A percentile compares a stretch with the other conserved stretches of the same genome.
Evolutionary conservation across 352 stramenopile species (phyloP).

Genomic region (Phytophthora pini): DNA sequence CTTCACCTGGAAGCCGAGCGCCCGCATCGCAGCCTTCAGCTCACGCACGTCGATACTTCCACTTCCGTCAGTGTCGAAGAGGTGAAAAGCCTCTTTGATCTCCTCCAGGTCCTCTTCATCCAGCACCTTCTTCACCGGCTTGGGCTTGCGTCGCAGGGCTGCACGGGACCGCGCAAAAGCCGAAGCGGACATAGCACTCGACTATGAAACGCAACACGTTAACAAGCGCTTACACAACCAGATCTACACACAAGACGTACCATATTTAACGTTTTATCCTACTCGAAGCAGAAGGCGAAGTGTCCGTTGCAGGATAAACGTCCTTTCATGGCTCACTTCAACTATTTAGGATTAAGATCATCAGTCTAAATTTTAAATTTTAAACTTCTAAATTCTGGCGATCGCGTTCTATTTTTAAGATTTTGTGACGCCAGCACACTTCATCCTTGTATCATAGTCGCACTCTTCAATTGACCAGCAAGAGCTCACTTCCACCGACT

Average conservation of each 20-base stretch:
- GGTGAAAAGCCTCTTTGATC: slow-evolving; percentile 94
- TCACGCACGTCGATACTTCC: slow-evolving; percentile 93
- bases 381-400: slow-evolving; percentile 2
- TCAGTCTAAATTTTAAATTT: not conserved
- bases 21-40: slow-evolving; percentile 95
- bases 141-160: slow-evolving; percentile 63
- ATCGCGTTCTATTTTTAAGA: slow-evolving; percentile 10
- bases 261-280: slow-evolving; percentile 14
- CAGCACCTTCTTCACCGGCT: slow-evolving; percentile 77
- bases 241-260: slow-evolving; percentile 4
- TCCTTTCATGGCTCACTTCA: not conserved
- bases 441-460: slow-evolving; percentile 1
- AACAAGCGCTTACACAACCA: not conserved
- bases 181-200: slow-evolving; percentile 63
- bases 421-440: not conserved
- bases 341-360: no score
- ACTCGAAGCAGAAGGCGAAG: slow-evolving; percentile 15
- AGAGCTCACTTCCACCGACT: not conserved
- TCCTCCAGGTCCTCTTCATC: slow-evolving; percentile 94
- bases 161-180: slow-evolving; percentile 69
- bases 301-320: slow-evolving; percentile 15
- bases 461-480: slow-evolving; percentile 37
- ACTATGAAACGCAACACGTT: slow-evolving; percentile 25
- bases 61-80: slow-evolving; percentile 94
- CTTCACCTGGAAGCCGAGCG: slow-evolving; percentile 94